Evolutionary conservation across 495 filamentous ascomycete species (phyloP).

Genomic region (Pyrenula massariospora): DNA sequence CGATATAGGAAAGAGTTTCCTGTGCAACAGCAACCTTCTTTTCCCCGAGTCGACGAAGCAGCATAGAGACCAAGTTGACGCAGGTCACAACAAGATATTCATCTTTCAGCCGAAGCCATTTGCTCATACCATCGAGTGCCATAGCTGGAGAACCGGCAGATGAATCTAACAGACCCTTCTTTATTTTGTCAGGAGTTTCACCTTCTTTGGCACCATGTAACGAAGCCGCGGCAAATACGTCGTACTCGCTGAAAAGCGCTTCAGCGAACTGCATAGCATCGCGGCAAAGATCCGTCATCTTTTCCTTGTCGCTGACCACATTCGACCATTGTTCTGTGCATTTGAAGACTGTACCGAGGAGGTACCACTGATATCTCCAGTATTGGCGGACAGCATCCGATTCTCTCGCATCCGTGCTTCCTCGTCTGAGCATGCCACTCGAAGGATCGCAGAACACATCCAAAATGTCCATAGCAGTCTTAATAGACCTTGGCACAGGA

Average conservation of each 20-base stretch:
- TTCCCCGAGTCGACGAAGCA: constrained; percentile 61
- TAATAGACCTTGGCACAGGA: constrained; percentile 58
- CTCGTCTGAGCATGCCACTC: constrained; percentile 64
- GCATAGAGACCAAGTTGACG: constrained; percentile 54
- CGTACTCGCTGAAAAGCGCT: constrained; percentile 69
- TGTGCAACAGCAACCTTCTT: constrained; percentile 54
- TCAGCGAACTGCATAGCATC: constrained; percentile 91
- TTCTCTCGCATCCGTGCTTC: constrained; percentile 45
- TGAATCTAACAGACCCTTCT: constrained; percentile 41
- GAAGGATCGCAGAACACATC: constrained; percentile 73
- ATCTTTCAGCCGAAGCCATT: constrained; percentile 78
- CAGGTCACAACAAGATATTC: constrained; percentile 66
- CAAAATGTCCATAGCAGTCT: constrained; percentile 63
- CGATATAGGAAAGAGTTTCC: constrained; percentile 47
- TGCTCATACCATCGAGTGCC: constrained; percentile 57
- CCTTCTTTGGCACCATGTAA: constrained; percentile 27
- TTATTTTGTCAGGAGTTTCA: constrained; percentile 27
- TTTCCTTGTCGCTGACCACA: constrained; percentile 51
- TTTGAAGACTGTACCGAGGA: constrained; percentile 67
- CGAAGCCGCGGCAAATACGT: constrained; percentile 60
- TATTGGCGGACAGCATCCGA: constrained; percentile 53
- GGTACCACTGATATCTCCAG: constrained; percentile 75
- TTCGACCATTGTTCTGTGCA: constrained; percentile 71
- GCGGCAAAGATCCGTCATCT: constrained; percentile 84
- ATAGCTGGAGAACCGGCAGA: constrained; percentile 35